Conservation (phyloP, 1,284 basidiomycete species). For the Austroboletus rostrupii region DNA sequence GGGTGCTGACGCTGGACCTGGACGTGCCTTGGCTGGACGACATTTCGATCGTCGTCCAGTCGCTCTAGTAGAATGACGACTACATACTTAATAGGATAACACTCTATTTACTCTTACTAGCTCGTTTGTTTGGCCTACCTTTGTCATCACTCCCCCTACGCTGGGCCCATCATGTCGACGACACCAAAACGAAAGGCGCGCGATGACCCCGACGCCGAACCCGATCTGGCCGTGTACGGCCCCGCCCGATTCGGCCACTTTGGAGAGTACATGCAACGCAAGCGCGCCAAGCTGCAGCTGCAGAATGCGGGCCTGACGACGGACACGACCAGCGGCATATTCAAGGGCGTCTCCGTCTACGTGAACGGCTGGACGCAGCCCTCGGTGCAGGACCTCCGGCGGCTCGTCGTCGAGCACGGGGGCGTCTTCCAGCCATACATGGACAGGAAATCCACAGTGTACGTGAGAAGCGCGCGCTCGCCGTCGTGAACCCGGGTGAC, state of each 20-base stretch:
- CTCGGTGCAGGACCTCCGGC: constrained; percentile 80
- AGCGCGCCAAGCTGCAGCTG: constrained; percentile 86
- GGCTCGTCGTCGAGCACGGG: constrained; percentile 80
- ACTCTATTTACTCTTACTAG: constrained; percentile 1
- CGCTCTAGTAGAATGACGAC: constrained; percentile 14
- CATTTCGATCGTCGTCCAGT: constrained; percentile 63
- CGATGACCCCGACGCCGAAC: constrained; percentile 4
- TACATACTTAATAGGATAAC: too few species aligned
- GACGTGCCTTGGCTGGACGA: constrained; percentile 68
- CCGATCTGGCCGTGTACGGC: constrained; percentile 57
- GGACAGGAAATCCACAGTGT: constrained; percentile 75
- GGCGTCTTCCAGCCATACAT: constrained; percentile 84
- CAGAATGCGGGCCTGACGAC: constrained; percentile 56
- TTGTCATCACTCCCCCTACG: background rate
- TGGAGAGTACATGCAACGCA: constrained; percentile 85
- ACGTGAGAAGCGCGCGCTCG: constrained; percentile 28
- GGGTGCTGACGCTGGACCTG: constrained; percentile 63
- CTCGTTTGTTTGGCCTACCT: background rate
- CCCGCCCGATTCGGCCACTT: constrained; percentile 79
- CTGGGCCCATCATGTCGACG: background rate
- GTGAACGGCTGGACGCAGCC: constrained; percentile 92
- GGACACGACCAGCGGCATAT: constrained; percentile 50
- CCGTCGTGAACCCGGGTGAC: background rate
- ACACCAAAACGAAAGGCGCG: constrained; percentile 15
- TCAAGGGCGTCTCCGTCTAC: constrained; percentile 74